Evolutionary conservation across 179 eudicot species (phyloP), one percentile per base, ranked within the genome.

Genomic region (Kewa caespitosa): DNA sequence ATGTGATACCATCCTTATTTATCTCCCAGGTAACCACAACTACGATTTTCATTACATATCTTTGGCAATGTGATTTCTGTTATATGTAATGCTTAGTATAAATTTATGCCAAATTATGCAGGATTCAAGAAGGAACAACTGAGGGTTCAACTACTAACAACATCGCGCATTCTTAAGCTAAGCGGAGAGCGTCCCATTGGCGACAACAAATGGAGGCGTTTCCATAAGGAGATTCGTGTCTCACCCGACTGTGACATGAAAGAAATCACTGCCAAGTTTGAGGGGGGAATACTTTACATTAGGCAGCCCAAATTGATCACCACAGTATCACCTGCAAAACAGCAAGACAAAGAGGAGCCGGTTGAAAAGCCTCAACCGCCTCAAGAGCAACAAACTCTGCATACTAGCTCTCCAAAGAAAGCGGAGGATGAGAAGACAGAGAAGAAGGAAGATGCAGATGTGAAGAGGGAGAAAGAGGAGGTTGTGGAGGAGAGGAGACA

Each of bases 81-180:
- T 25, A 17, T 27, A 17, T n/a, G 14, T 36, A 66, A 66, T n/a
- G 34, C 46, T 22, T 42, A 25, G 30, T 68, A 38, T 41, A 34
- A 48, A 8, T 67, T 0, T 33, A 5, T 52, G n/a, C n/a, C n/a
- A n/a, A n/a, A n/a, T n/a, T n/a, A 48, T 52, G 38, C 86, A 90
- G 96, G 89, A 15, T 89, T 82, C 46, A 81, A 73, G 64, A 89
- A 86, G 78, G 90, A 89, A 23, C 90, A 87, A 41, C 30, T 89
- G 78, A 87, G 81, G 80, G 86, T 87, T 73, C 92, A 86, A 39
- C 57, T n/a, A n/a, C n/a, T 89, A 38, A 77, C 84, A 0, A 25
- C 72, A 43, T n/a, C 89, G 4, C 74, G 78, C 32, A 12, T 70
- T 42, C 79, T 91, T 69, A 81, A 27, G 80, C 79, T 89, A 70